A percentile compares a stretch with the other conserved stretches of the same genome.
These are phyloP conservation scores for Tympanopsis confertula DNA, from an alignment of 2,329 filamentous ascomycete genomes.

Conservation along the genomic window DNA sequence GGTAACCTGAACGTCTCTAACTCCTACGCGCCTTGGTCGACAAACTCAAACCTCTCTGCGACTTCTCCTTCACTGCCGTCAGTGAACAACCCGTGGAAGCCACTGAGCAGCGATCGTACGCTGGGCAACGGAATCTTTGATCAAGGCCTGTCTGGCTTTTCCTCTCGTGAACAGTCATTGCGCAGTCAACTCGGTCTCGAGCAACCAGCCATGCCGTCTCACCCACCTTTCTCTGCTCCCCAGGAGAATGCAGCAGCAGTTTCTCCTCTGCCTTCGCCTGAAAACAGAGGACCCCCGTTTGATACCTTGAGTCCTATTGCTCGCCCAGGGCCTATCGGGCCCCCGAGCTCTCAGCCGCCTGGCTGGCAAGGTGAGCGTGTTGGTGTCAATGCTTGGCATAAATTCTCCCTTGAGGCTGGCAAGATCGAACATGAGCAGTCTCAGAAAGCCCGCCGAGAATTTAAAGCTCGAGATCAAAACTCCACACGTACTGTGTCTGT, in stretches of 20 bases:
- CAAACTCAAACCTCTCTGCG: constrained; percentile 17
- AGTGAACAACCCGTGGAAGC: constrained; percentile 44
- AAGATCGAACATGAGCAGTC: no score
- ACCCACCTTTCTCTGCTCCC: constrained; percentile 7
- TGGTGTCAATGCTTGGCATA: no score
- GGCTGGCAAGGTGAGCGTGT: constrained; percentile 4
- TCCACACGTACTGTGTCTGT: no score
- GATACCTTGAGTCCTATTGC: constrained; percentile 24
- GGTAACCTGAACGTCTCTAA: constrained; percentile 19
- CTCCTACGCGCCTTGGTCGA: constrained; percentile 15
- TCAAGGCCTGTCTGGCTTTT: constrained; percentile 32
- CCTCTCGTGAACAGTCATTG: constrained; percentile 27
- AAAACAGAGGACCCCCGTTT: constrained; percentile 19
- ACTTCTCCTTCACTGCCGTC: constrained; percentile 19
- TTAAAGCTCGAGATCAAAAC: no score
- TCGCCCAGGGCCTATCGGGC: constrained; percentile 30
- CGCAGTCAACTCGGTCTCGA: constrained; percentile 22
- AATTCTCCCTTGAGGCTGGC: no score
- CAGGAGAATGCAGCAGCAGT: constrained; percentile 18
- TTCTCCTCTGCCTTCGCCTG: constrained; percentile 22
- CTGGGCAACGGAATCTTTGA: constrained; percentile 56
- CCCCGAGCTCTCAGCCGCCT: constrained; percentile 20
- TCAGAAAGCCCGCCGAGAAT: no score
- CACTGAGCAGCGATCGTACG: constrained; percentile 38
- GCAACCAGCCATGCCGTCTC: constrained; percentile 8